Evolutionary conservation across 2,329 filamentous ascomycete genomes (phyloP).

Genomic region (Trichophyton verrucosum): DNA sequence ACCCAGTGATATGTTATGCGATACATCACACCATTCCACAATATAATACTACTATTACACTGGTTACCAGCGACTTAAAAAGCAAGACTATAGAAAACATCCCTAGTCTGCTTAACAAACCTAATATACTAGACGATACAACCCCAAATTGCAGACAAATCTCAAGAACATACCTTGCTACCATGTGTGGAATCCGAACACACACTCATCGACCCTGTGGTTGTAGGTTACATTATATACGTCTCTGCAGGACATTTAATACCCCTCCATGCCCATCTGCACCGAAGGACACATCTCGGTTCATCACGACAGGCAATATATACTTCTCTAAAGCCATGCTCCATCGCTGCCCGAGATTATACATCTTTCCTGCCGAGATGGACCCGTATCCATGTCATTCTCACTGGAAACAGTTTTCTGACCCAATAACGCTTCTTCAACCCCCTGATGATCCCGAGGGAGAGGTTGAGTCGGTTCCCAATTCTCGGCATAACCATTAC

Average conservation of each 20-base stretch:
- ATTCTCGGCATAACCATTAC: not conserved
- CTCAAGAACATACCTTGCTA: not conserved
- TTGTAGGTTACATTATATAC: constrained; percentile 12
- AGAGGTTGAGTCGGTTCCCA: not conserved
- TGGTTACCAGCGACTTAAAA: too few relatives aligned
- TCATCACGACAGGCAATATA: constrained; percentile 6
- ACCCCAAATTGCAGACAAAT: not conserved
- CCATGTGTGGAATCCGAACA: constrained; percentile 13
- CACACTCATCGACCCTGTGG: constrained; percentile 12
- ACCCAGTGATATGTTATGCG: too few relatives aligned
- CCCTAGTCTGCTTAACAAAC: too few relatives aligned
- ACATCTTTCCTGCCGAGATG: constrained; percentile 5
- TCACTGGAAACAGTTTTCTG: constrained; percentile 6
- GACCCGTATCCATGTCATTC: constrained; percentile 11
- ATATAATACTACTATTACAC: too few relatives aligned
- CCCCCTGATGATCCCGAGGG: not conserved
- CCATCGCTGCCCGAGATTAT: constrained; percentile 7
- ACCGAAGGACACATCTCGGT: not conserved
- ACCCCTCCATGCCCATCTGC: constrained; percentile 5
- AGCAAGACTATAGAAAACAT: not conserved
- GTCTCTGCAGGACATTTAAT: constrained; percentile 10
- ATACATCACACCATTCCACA: too few relatives aligned
- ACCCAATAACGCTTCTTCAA: constrained; percentile 5
- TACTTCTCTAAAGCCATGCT: constrained; percentile 6
- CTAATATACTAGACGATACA: not conserved